Base-by-base conservation (phyloP, 371 early-diverging fungal genomes). In the Apophysomyces ossiformis region DNA sequence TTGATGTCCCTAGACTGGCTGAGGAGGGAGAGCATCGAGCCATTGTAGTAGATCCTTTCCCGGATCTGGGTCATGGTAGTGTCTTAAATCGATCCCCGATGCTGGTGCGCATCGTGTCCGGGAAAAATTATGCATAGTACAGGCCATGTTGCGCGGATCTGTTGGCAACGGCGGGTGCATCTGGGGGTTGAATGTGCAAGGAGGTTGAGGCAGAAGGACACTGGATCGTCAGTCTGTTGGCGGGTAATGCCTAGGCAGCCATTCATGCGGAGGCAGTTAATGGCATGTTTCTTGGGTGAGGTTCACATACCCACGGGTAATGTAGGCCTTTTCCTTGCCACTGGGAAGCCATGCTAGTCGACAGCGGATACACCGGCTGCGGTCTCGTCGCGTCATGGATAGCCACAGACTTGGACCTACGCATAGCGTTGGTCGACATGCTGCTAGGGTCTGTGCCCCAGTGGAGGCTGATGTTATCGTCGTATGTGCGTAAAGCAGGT, bases 391-490 rank as follows among this genome's bases (percentile, higher is more conserved):
- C 5, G 5, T 43, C 43, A 43, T 43, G 43, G 43, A 2, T 9
- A 43, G 3, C 43, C 43, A 43, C 15, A 43, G 43, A 15, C 2
- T 15, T 15, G 43, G 43, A 43, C 15, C 4, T 15, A 43, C 43
- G 5, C 43, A 43, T 43, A 43, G 43, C 43, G 43, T 15, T 5
- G 43, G 43, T 43, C 43, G 43, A 43, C 43, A 43, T 15, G 43
- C 43, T 43, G 4, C 43, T 43, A 43, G 43, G 43, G 43, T 43
- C 43, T 43, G 43, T 43, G 43, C 43, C 4, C 5, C 3, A 43
- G 43, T 43, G 9, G 43, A 15, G 43, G 47, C 61, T 46, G 61
- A 61, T 46, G 36, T 47, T 61, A 18, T 26, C 32, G 32, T 26
- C 32, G 32, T 26, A 26, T 26, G 32, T 26, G 32, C 32, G 0